Evolutionary conservation across 371 early-diverging fungal species (phyloP), one percentile per base, ranked within the genome.

Genomic region (Lichtheimia ramosa): DNA sequence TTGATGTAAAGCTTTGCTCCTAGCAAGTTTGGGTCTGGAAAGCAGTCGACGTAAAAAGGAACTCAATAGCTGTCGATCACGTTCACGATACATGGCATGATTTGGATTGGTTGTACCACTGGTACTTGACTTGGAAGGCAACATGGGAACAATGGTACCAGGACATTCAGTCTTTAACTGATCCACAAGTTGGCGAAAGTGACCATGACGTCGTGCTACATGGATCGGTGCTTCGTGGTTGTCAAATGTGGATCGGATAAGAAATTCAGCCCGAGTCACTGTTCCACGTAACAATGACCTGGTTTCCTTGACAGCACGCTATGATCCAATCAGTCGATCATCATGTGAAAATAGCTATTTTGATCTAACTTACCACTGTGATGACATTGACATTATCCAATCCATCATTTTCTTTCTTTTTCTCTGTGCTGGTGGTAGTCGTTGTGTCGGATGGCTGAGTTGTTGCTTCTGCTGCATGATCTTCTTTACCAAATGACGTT

Each of bases 1-100:
- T 1, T 66, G 55, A 15, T 55, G 58, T 24, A 86, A 70, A 24
- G 65, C 55, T 1, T 52, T 43, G n/a, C 76, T 72, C 15, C 59
- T 53, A 8, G 73, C 70, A 3, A 86, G 59, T 39, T 75, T 70
- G 4, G 74, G 74, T 1, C 73, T 62, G 7, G 65, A 63, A 54
- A 69, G 68, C 6, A 85, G 58, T 1, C 81, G 67, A 16, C 73
- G 78, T 3, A 86, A 54, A 40, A 75, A 82, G 0, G 79, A 71
- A 12, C 84, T 73, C 16, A 85, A 69, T 42, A 71, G 63, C 56
- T 85, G 52, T 1, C 89, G 79, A 63, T 87, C 85, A 61, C 77
- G 79, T 61, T 87, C 87, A 2, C 82, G 73, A 20, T 69, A 64
- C 3, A 71, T 27, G 41, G 51, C 57, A 21, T 46, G 18, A 10